phyloP scores from a whole-genome alignment of 306 rosid species.

The Coriaria nepalensis region DNA sequence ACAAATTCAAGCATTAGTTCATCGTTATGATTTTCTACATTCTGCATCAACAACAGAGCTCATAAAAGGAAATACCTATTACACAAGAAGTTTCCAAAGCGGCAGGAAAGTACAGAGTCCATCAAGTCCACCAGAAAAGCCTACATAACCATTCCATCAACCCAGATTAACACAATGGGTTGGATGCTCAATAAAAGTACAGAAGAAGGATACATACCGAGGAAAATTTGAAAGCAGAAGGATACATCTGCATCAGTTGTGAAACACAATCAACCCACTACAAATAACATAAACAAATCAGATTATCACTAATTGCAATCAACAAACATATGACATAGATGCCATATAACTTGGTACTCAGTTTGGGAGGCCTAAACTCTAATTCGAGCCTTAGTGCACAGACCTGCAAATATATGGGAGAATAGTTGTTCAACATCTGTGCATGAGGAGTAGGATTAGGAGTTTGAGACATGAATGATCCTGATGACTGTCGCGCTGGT shows the following conservation, averaged over 20 bases:
- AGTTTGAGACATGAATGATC: slow-evolving; percentile 43
- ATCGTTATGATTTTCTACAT: not conserved
- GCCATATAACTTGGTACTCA: too few species aligned
- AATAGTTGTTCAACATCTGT: slow-evolving; percentile 52
- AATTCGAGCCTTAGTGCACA: slow-evolving; percentile 8
- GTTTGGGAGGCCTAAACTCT: too few species aligned
- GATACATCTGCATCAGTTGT: slow-evolving; percentile 90
- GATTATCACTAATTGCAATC: too few species aligned
- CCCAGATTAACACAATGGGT: not conserved
- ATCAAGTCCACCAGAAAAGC: slow-evolving; percentile 85
- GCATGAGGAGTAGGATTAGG: slow-evolving; percentile 44
- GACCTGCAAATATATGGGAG: slow-evolving; percentile 97
- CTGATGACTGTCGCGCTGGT: slow-evolving; percentile 66
- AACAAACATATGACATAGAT: too few species aligned
- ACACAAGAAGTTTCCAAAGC: slow-evolving; percentile 93
- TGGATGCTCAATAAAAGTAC: not conserved
- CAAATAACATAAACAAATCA: slow-evolving; percentile 6
- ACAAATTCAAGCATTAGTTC: too few species aligned
- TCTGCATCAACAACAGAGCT: slow-evolving; percentile 8
- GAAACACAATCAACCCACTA: slow-evolving; percentile 98
- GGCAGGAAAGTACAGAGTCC: slow-evolving; percentile 76
- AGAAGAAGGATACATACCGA: slow-evolving; percentile 38
- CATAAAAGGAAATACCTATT: slow-evolving; percentile 50
- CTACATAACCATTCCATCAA: slow-evolving; percentile 23
- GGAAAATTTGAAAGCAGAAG: slow-evolving; percentile 89